A percentile compares a stretch with the other conserved stretches of the same genome.
Conservation (phyloP, 208 protist species). For the Spongospora subterranea region DNA sequence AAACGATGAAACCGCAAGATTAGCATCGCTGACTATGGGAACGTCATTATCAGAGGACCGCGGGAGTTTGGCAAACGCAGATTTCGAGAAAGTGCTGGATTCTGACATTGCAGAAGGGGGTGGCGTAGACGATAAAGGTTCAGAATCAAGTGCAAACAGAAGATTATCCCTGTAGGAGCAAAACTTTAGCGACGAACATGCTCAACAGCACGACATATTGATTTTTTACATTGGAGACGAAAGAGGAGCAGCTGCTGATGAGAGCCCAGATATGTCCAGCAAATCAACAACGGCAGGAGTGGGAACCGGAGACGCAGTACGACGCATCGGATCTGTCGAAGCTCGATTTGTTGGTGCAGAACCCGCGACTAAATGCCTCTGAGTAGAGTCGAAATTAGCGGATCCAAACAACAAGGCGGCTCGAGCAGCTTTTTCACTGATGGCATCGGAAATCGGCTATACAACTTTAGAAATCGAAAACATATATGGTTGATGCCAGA, state of each 20-base stretch:
- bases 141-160: too few species aligned
- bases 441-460: not conserved
- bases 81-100: not conserved
- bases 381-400: not conserved
- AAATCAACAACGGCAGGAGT: not conserved
- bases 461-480: not conserved
- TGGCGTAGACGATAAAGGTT: not conserved
- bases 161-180: too few species aligned
- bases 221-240: too few species aligned
- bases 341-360: not conserved
- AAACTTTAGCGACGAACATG: too few species aligned
- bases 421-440: not conserved
- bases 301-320: not conserved
- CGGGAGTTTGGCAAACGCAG: not conserved
- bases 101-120: not conserved
- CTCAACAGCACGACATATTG: too few species aligned
- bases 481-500: not conserved
- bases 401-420: constrained; percentile 1
- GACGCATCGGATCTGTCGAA: not conserved
- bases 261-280: not conserved
- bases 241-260: not conserved
- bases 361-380: not conserved
- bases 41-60: not conserved
- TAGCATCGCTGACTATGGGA: not conserved
- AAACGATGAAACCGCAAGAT: not conserved